These are phyloP conservation scores for Puccinia polysora DNA, from an alignment of 1,284 basidiomycete species.

Conservation along the genomic window DNA sequence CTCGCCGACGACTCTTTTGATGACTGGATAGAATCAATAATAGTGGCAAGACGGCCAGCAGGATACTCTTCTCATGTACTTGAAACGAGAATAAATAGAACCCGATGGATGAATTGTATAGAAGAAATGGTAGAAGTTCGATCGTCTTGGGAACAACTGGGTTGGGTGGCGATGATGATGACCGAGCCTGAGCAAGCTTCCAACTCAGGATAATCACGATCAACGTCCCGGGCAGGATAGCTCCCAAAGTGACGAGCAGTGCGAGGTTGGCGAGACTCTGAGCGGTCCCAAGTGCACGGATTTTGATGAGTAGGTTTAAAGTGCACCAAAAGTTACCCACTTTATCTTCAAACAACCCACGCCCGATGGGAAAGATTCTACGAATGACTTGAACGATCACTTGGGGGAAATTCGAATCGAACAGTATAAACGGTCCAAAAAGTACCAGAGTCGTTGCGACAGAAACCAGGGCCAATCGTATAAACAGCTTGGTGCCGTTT, in stretches of 20 bases:
- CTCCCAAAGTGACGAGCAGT: conserved; percentile 51
- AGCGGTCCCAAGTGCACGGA: conserved; percentile 57
- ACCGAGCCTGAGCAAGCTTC: conserved; percentile 48
- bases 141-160: conserved; percentile 59
- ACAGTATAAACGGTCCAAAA: conserved; percentile 71
- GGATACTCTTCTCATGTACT: conserved; percentile 86
- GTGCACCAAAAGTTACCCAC: conserved; percentile 94
- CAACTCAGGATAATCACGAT: conserved; percentile 49
- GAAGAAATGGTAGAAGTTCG: conserved; percentile 64
- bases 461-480: conserved; percentile 61
- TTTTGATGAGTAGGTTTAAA: conserved; percentile 79
- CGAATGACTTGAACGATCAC: conserved; percentile 62
- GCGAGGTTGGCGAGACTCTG: conserved; percentile 53
- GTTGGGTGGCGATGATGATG: conserved; percentile 60
- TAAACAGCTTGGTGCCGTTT: conserved; percentile 64
- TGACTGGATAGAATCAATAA: conserved; percentile 66
- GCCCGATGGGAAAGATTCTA: conserved; percentile 82
- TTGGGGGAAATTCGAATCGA: conserved; percentile 58
- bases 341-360: conserved; percentile 91
- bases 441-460: conserved; percentile 62
- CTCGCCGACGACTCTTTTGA: conserved; percentile 53
- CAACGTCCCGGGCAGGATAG: conserved; percentile 51
- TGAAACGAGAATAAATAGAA: conserved; percentile 96
- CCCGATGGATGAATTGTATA: conserved; percentile 64
- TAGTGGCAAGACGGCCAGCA: conserved; percentile 79